Evolutionary conservation across 164 flowering plant genomes (phyloP).

Genomic region (Dillenia turbinata): DNA sequence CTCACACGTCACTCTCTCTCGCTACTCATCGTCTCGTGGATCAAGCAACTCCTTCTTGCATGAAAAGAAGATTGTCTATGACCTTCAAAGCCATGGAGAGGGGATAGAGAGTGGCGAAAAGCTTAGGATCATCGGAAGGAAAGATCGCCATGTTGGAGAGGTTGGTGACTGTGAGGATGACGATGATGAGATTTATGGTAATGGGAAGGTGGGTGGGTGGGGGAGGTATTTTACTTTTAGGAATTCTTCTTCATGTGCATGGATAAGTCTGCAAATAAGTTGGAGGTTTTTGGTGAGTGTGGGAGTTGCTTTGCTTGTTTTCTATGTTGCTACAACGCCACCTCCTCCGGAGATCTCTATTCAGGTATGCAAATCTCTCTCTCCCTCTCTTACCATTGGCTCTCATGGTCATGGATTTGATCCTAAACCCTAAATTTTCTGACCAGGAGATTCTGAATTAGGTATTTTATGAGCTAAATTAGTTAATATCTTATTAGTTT

Average conservation of each 20-base stretch:
- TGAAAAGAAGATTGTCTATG: slow-evolving; percentile 29
- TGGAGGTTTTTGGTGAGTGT: slow-evolving; percentile 69
- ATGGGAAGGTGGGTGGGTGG: slow-evolving; percentile 24
- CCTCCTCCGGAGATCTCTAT: slow-evolving; percentile 59
- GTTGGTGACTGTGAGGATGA: slow-evolving; percentile 13
- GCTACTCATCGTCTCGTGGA: slow-evolving; percentile 67
- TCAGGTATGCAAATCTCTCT: slow-evolving; percentile 33
- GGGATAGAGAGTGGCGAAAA: slow-evolving; percentile 13
- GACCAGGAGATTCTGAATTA: too few species aligned
- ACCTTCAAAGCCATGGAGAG: slow-evolving; percentile 16
- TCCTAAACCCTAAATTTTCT: too few species aligned
- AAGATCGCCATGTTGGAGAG: slow-evolving; percentile 10
- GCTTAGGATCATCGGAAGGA: slow-evolving; percentile 12
- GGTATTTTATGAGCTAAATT: too few species aligned
- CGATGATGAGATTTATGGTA: slow-evolving; percentile 5
- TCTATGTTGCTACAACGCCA: slow-evolving; percentile 66
- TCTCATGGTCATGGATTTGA: too few species aligned
- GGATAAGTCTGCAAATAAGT: slow-evolving; percentile 57
- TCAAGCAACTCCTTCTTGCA: slow-evolving; percentile 47
- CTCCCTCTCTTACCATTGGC: not conserved
- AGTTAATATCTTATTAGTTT: too few species aligned
- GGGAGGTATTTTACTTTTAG: slow-evolving; percentile 40
- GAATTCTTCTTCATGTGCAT: slow-evolving; percentile 35
- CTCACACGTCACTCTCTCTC: slow-evolving; percentile 35
- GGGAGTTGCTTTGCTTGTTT: slow-evolving; percentile 61